phyloP scores from a whole-genome alignment of 2,329 filamentous ascomycete species.

The Colletotrichum kahawae region DNA sequence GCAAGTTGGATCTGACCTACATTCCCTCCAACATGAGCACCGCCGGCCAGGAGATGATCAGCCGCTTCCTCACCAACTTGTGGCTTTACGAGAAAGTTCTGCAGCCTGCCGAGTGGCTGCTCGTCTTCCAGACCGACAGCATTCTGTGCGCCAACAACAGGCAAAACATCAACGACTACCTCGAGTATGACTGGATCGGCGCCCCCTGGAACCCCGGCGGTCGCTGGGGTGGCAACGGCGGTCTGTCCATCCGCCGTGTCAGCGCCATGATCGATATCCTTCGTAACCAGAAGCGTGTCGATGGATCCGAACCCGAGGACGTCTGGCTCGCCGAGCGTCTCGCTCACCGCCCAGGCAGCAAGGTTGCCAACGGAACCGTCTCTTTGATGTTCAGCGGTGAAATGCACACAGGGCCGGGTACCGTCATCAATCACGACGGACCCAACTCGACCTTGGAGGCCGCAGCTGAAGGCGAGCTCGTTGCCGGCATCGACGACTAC shows the following conservation, averaged over 20 bases:
- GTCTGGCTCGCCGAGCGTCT: slow-evolving; percentile 61
- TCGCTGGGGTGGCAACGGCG: slow-evolving; percentile 56
- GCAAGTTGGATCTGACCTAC: slow-evolving; percentile 55
- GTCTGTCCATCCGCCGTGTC: slow-evolving; percentile 57
- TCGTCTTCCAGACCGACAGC: slow-evolving; percentile 61
- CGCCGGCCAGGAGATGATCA: slow-evolving; percentile 55
- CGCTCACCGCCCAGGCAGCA: slow-evolving; percentile 50
- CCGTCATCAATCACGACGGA: slow-evolving; percentile 24
- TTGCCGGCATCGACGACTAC: slow-evolving; percentile 53
- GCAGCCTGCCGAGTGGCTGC: slow-evolving; percentile 56
- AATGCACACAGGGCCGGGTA: slow-evolving; percentile 41
- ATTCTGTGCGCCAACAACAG: slow-evolving; percentile 60
- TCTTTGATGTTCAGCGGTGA: slow-evolving; percentile 57
- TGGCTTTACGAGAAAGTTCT: slow-evolving; percentile 58
- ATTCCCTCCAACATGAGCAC: slow-evolving; percentile 59
- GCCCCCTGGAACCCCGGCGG: slow-evolving; percentile 51
- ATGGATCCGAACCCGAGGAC: slow-evolving; percentile 56
- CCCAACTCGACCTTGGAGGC: slow-evolving; percentile 30
- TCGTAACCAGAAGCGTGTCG: slow-evolving; percentile 47
- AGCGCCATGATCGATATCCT: slow-evolving; percentile 58
- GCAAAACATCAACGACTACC: slow-evolving; percentile 52
- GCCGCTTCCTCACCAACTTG: slow-evolving; percentile 54
- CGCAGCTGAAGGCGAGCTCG: slow-evolving; percentile 33
- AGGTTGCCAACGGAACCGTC: slow-evolving; percentile 56
- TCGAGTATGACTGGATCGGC: slow-evolving; percentile 59